Base-by-base conservation (phyloP, 306 rosid genomes). In the Quercus cerris region DNA sequence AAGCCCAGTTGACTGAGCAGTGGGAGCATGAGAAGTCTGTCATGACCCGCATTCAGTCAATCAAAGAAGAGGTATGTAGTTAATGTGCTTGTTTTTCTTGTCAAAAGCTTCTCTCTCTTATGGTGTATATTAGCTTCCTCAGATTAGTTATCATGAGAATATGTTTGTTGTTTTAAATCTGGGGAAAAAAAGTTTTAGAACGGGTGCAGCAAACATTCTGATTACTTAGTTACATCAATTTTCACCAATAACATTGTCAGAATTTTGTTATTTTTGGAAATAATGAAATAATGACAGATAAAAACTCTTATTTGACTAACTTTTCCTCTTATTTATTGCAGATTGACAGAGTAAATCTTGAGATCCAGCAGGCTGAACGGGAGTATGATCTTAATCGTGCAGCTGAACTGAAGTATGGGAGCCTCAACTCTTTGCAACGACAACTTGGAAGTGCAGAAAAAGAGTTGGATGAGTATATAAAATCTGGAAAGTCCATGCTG, bases 1-100 rank as follows among this genome's bases (percentile, higher is more conserved):
- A 95, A 82, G 88, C 87, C 56, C 86, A 88, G 76, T 86, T 95
- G 78, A 83, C 89, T 30, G 88, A 86, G 84, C 98, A 90, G 74
- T 95, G 99, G 99, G 99, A 95, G 93, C 98, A 93, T 75, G 99
- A 95, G 79, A 95, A 85, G 86, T 93, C 97, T 19, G 99, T 95
- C 41, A 93, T 95, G 99, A 93, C 99, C 70, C 88, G 90, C 56
- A 81, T 95, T 86, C 99, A 95, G 84, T 95, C 99, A 2, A 95
- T 95, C 82, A 95, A 95, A 84, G 99, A 95, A 86, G 99, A 93
- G 93, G 98, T 95, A 77, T 22, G 81, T 55, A 12, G 62, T 15
- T 38, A 57, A 46, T 20, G 28, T 71, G 17, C 79, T 54, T 6
- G 3, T 82, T 64, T 18, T 49, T 77, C 20, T n/a, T 75, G 18